Base-by-base conservation (phyloP, 257 asterid genomes). In the Capsicum pubescens region DNA sequence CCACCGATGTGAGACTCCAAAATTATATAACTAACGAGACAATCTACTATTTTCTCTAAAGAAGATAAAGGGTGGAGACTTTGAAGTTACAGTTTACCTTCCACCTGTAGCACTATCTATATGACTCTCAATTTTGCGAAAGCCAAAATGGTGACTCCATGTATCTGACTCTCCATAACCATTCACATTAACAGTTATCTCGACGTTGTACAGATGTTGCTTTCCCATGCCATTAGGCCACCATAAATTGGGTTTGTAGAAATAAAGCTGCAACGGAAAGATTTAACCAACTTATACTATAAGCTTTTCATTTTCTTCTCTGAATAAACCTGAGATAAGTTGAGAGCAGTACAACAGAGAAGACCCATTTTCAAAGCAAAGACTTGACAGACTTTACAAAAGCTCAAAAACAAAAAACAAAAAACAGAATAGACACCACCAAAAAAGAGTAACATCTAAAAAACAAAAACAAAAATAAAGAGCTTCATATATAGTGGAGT, bases 221-320 rank as follows among this genome's bases (percentile, higher is more conserved):
- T 92, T 92, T 79, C 99, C 99, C 99, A 94, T 94, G 84, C 98
- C 98, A 86, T 97, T 97, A 84, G 99, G 99, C 99, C 99, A 97
- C 99, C 99, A 97, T 72, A 97, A 92, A 85, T 84, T 67, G 42
- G 99, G 99, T 85, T 94, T 97, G 88, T 97, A 93, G 89, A 94
- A 92, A 88, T 92, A 94, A 56, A 93, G 87, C 99, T 97, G 93
- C 80, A 69, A 83, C 84, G 66, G 55, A 46, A 79, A 79, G 58
- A 84, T 76, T 86, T 79, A 69, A 66, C 50, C 78, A 85, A 79
- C 59, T 81, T 64, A 79, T 71, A 21, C 32, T 8, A n/a, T n/a
- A 3, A 46, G 39, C 79, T n/a, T 71, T 71, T 46, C 17, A 46
- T n/a, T 71, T 71, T n/a, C 39, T 71, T 46, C 79, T n/a, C 58